phyloP scores from a whole-genome alignment of 768 basidiomycete species.

The Saitozyma podzolica region DNA sequence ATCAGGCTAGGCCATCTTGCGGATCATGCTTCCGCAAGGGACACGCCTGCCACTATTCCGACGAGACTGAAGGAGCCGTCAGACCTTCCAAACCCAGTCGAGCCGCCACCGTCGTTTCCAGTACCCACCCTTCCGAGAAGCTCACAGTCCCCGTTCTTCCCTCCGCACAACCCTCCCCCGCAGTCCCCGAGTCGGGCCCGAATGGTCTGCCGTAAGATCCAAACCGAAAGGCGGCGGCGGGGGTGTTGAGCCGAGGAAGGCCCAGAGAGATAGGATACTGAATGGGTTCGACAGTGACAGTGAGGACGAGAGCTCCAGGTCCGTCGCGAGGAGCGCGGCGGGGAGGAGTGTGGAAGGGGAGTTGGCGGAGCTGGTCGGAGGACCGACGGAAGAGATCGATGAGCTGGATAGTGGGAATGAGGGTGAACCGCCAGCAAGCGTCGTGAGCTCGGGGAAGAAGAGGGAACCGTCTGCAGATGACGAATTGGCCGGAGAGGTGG shows the following conservation, averaged over 20 bases:
- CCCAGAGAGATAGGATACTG: conserved; percentile 18
- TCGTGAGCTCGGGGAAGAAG: conserved; percentile 11
- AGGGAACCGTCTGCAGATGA: conserved; percentile 17
- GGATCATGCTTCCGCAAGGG: conserved; percentile 23
- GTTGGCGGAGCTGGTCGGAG: conserved; percentile 9
- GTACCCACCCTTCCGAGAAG: conserved; percentile 4
- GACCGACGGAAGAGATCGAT: conserved; percentile 21
- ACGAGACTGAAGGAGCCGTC: conserved; percentile 13
- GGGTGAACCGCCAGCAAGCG: conserved; percentile 6
- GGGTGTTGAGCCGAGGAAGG: conserved; percentile 4
- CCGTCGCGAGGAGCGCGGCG: conserved; percentile 1
- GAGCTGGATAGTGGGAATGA: conserved; percentile 23
- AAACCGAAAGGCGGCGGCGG: neutral
- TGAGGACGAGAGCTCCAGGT: conserved; percentile 17
- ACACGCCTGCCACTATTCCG: conserved; percentile 19
- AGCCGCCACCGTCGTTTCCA: neutral
- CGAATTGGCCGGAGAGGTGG: conserved; percentile 35
- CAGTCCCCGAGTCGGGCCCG: neutral
- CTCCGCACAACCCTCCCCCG: neutral
- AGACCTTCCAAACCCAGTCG: neutral
- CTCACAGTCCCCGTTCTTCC: neutral
- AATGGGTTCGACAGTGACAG: conserved; percentile 26
- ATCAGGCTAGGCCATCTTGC: conserved; percentile 25
- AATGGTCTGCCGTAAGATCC: neutral
- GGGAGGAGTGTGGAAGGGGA: conserved; percentile 4